Evolutionary conservation across 2,329 filamentous ascomycete genomes (phyloP).

Genomic region (Monilinia vaccinii-corymbosi): DNA sequence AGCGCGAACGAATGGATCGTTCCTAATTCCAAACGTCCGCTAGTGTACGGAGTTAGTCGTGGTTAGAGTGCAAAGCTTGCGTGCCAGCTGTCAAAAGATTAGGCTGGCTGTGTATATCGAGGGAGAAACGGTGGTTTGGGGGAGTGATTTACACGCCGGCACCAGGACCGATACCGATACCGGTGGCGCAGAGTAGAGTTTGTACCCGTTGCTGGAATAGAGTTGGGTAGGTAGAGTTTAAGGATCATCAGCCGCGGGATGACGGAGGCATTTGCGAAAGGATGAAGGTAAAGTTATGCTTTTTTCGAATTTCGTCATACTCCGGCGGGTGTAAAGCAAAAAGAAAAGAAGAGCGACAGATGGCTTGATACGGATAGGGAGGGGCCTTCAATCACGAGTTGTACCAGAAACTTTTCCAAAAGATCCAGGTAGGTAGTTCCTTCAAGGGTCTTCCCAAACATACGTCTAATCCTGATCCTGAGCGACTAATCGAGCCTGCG

Average conservation of each 20-base stretch:
- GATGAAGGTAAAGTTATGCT: background rate
- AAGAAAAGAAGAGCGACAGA: background rate
- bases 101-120: background rate
- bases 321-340: background rate
- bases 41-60: background rate
- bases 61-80: background rate
- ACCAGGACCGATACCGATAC: background rate
- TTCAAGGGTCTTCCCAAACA: background rate
- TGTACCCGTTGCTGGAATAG: background rate
- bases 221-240: background rate
- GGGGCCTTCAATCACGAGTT: background rate
- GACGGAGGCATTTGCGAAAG: background rate
- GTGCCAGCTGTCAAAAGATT: background rate
- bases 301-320: background rate
- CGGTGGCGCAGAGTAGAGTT: background rate
- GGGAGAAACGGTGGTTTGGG: too few relatives aligned
- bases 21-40: background rate
- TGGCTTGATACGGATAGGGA: background rate
- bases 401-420: background rate
- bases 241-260: background rate
- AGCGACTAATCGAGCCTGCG: background rate
- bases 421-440: background rate
- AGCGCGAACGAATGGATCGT: background rate
- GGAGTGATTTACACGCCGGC: background rate
- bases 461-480: background rate